phyloP scores from a whole-genome alignment of 2,329 filamentous ascomycete genomes.

The Tolypocladium capitatum region DNA sequence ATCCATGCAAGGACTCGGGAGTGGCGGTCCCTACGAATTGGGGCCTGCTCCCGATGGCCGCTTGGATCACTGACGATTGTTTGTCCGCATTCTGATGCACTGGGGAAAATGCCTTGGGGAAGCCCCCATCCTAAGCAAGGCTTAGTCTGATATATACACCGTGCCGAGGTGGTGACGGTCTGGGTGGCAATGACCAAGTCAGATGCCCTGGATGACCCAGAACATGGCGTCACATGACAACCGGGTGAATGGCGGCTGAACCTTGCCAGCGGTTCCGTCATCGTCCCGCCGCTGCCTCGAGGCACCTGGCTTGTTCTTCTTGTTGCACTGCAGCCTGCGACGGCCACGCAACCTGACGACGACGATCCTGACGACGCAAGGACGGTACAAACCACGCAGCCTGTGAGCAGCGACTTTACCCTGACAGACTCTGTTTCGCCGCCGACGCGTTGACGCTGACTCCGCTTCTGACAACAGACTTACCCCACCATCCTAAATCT shows the following conservation, averaged over 20 bases:
- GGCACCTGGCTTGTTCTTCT: no score
- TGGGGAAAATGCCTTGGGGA: not conserved
- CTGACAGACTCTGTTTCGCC: not conserved
- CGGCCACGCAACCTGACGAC: not conserved
- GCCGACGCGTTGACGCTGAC: not conserved
- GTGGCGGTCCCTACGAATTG: not conserved
- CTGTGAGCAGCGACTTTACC: not conserved
- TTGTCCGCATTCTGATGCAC: not conserved
- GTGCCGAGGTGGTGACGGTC: no score
- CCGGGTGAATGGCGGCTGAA: slow-evolving; percentile 16
- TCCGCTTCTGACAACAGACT: not conserved
- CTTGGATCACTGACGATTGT: not conserved
- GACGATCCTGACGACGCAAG: not conserved
- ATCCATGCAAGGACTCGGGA: not conserved
- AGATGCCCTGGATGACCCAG: slow-evolving; percentile 3
- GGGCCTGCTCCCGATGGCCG: not conserved
- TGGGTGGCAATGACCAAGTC: no score
- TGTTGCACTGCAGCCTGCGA: slow-evolving; percentile 1
- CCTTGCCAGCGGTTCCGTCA: no score
- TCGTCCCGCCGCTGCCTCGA: slow-evolving; percentile 10
- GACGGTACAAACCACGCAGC: not conserved
- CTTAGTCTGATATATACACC: no score
- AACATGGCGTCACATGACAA: slow-evolving; percentile 18
- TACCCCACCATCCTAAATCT: not conserved
- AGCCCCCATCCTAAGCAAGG: not conserved